Conservation (phyloP, 768 basidiomycete species). For the Phanerochaete carnosa region DNA sequence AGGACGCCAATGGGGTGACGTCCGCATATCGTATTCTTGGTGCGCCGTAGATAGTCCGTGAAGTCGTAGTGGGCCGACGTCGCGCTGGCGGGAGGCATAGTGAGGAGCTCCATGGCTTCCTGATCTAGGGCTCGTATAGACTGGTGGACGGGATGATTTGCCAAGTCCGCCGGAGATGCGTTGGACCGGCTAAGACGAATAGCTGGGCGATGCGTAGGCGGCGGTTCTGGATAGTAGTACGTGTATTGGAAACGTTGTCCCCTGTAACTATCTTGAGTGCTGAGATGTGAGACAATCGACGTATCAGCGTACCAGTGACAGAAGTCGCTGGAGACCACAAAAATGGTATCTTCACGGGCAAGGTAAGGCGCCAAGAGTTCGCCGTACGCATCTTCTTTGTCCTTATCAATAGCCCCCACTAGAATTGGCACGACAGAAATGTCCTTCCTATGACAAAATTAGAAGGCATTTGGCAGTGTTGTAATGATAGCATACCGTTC, state of each 20-base stretch:
- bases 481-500: constrained; percentile 48
- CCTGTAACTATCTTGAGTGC: constrained; percentile 38
- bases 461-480: neutral
- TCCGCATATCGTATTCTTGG: constrained; percentile 96
- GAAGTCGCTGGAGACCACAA: constrained; percentile 93
- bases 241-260: constrained; percentile 86
- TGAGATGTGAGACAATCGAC: neutral
- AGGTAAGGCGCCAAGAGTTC: constrained; percentile 78
- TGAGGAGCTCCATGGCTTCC: constrained; percentile 77
- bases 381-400: constrained; percentile 63
- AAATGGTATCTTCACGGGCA: constrained; percentile 73
- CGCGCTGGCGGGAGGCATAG: constrained; percentile 51
- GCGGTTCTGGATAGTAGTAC: constrained; percentile 72
- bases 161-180: constrained; percentile 33
- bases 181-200: constrained; percentile 47
- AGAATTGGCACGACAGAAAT: constrained; percentile 87
- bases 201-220: constrained; percentile 42
- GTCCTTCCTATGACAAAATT: constrained; percentile 45
- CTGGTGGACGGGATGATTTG: constrained; percentile 66
- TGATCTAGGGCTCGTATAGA: constrained; percentile 85
- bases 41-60: constrained; percentile 61
- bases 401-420: constrained; percentile 71
- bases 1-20: constrained; percentile 94
- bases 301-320: constrained; percentile 85
- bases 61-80: constrained; percentile 59